Evolutionary conservation across 2,329 filamentous ascomycete species (phyloP).

Genomic region (Fusarium sp.): DNA sequence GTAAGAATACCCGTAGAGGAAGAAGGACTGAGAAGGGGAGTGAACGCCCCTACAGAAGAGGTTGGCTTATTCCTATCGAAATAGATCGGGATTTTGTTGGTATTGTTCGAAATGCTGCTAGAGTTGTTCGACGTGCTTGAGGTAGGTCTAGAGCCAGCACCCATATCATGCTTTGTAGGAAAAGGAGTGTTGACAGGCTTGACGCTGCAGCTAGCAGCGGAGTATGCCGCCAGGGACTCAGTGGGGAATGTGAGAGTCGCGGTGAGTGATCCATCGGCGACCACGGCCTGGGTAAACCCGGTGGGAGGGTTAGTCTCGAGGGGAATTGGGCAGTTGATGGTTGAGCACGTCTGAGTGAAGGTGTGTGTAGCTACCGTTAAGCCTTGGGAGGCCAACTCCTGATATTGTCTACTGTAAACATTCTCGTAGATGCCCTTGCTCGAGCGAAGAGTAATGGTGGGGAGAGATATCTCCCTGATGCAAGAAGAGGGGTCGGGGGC

Average conservation of each 20-base stretch:
- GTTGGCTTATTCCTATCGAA: background rate
- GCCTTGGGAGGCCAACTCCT: no score
- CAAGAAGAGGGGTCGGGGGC: no score
- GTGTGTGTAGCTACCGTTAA: no score
- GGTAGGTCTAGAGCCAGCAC: background rate
- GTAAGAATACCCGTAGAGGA: accelerated
- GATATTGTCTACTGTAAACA: no score
- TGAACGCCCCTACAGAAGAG: background rate
- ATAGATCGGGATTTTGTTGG: background rate
- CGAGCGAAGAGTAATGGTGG: no score
- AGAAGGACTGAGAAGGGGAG: background rate
- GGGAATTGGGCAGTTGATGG: no score
- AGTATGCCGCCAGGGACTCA: background rate
- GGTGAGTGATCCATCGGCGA: background rate
- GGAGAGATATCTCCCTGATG: no score
- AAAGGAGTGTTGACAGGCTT: background rate
- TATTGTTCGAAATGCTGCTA: background rate
- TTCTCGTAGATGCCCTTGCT: no score
- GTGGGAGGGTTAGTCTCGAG: background rate
- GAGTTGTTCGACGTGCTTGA: background rate
- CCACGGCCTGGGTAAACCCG: background rate
- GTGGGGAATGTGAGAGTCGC: background rate
- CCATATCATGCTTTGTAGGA: background rate
- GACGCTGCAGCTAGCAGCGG: background rate
- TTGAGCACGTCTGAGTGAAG: no score